Percentiles rank a stretch among this genome's conserved stretches.
phyloP scores from a whole-genome alignment of 768 basidiomycete genomes.

The Mycena albidolilacea region DNA sequence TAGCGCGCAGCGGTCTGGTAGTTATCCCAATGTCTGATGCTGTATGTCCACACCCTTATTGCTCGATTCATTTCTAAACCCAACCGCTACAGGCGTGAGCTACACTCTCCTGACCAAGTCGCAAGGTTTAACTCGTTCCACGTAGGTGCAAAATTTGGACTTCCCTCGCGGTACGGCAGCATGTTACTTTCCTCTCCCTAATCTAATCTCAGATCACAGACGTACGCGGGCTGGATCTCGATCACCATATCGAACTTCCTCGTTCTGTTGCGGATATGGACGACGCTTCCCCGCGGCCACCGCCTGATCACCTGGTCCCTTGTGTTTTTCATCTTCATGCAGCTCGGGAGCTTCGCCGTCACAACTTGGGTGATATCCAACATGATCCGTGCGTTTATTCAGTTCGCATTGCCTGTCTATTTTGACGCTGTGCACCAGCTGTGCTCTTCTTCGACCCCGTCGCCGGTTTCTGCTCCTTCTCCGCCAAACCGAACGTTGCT shows the following conservation, averaged over 20 bases:
- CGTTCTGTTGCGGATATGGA: conserved; percentile 52
- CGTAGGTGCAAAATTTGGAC: conserved; percentile 31
- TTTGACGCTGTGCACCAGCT: conserved; percentile 6
- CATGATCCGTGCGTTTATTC: conserved; percentile 42
- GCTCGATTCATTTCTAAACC: not conserved
- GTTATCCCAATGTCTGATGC: not conserved
- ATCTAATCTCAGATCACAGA: not conserved
- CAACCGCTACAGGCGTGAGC: not conserved
- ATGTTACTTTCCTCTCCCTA: not conserved
- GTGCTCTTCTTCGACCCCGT: conserved; percentile 23
- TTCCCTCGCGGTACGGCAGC: not conserved
- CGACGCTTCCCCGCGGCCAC: conserved; percentile 45
- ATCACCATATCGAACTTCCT: conserved; percentile 39
- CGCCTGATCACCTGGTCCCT: conserved; percentile 43
- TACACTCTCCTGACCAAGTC: not conserved
- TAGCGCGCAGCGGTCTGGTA: conserved; percentile 10
- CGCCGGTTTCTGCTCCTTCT: conserved; percentile 43
- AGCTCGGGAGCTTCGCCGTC: conserved; percentile 38
- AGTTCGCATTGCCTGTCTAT: not conserved
- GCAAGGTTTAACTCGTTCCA: not conserved
- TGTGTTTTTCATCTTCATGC: conserved; percentile 42
- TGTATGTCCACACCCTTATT: not conserved
- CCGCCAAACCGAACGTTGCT: conserved; percentile 38
- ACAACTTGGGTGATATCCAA: conserved; percentile 41
- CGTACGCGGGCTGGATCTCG: conserved; percentile 25